Base-by-base conservation (phyloP, 148 eudicot genomes). In the Vaccinium vitisidaea region DNA sequence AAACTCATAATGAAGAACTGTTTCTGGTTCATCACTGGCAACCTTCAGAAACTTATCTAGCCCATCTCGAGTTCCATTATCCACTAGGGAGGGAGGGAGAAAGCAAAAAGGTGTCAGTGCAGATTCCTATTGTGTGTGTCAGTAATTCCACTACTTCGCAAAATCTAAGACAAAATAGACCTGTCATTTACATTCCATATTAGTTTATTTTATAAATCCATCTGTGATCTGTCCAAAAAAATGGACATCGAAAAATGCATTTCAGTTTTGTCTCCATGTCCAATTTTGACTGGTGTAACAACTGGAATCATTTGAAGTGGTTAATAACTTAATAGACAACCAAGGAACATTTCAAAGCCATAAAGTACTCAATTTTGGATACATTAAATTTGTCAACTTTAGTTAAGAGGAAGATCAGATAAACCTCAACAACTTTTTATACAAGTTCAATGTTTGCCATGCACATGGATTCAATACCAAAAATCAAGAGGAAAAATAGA, bases 1-100 rank as follows among this genome's bases (percentile, higher is more conserved):
- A 87, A 97, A 97, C 84, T 97, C 99, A 89, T 97, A 97, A 88
- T 97, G 99, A 84, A 97, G 95, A 88, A 97, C 99, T 79, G 98
- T 93, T 81, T 97, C 99, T 81, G 99, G 99, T 79, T 95, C 99
- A 80, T 84, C 89, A 87, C 99, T 97, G 75, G 99, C 99, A 87
- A 98, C 98, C 86, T 71, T 93, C 58, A 97, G 93, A 91, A 97
- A 97, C 88, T 97, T 97, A 87, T 95, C 98, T 59, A 97, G 93
- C 77, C 99, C 99, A 85, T 95, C 95, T 75, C 99, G 92, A 73
- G 93, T 87, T 90, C 99, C 99, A 84, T 97, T 97, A 88, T 97
- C 99, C 96, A 97, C 99, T 97, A 83, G 59, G 49, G 58, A 3
- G 53, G 46, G 46, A 43, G 9, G 12, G 6, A 1, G 9, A 39